phyloP scores from a whole-genome alignment of 352 stramenopile genomes.

The Phytophthora ohioensis region DNA sequence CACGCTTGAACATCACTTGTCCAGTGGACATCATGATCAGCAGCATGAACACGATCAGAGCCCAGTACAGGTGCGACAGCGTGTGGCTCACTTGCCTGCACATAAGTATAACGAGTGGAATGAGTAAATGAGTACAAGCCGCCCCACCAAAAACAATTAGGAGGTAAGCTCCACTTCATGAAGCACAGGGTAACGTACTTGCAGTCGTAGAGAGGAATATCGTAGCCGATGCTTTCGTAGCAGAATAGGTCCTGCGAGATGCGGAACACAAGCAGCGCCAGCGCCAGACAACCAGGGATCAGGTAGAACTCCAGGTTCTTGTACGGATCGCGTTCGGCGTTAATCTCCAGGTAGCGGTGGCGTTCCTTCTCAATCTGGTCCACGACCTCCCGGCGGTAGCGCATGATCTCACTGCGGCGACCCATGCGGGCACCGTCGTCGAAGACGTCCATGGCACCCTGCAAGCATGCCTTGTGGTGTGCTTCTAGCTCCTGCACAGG shows the following conservation, averaged over 20 bases:
- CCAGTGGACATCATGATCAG: constrained; percentile 85
- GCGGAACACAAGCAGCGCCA: constrained; percentile 91
- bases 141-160: constrained; percentile 9
- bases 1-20: constrained; percentile 87
- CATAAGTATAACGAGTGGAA: constrained; percentile 11
- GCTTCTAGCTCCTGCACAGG: constrained; percentile 88
- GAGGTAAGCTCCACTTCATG: not conserved
- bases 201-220: constrained; percentile 91
- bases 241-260: constrained; percentile 87
- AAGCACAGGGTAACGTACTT: constrained; percentile 69
- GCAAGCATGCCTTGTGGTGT: constrained; percentile 88
- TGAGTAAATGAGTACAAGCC: constrained; percentile 15
- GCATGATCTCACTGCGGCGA: constrained; percentile 89
- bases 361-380: constrained; percentile 92
- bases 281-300: constrained; percentile 91
- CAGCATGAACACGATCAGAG: constrained; percentile 89
- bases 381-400: constrained; percentile 84
- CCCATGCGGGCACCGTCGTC: constrained; percentile 97
- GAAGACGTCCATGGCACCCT: constrained; percentile 91
- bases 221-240: constrained; percentile 87
- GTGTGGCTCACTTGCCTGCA: constrained; percentile 87
- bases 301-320: constrained; percentile 95
- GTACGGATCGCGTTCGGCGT: constrained; percentile 96
- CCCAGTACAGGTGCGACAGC: constrained; percentile 88
- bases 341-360: constrained; percentile 94